phyloP scores from a whole-genome alignment of 257 asterid genomes.

The Solanum pimpinellifolium region DNA sequence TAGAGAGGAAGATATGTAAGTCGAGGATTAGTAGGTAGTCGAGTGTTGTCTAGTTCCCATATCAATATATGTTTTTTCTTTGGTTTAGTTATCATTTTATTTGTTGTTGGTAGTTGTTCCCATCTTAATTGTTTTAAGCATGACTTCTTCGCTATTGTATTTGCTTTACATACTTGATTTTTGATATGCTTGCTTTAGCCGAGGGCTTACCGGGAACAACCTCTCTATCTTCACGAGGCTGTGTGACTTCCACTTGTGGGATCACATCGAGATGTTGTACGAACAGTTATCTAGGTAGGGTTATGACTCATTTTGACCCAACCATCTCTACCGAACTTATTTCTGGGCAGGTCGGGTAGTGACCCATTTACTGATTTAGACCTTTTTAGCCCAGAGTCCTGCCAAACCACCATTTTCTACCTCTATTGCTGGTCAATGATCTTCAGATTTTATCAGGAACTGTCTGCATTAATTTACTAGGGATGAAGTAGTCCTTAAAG shows the following conservation, averaged over 20 bases:
- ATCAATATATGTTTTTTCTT: background rate
- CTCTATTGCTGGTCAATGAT: background rate
- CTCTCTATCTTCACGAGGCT: background rate
- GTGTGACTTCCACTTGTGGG: background rate
- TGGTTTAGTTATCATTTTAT: background rate
- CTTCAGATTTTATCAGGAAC: background rate
- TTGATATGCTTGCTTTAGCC: background rate
- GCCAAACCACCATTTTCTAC: background rate
- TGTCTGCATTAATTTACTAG: background rate
- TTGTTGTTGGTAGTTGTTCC: background rate
- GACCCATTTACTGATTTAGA: background rate
- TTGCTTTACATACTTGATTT: background rate
- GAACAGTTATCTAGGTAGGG: background rate
- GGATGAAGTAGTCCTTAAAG: background rate
- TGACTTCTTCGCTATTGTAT: background rate
- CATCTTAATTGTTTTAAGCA: background rate
- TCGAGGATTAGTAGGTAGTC: background rate
- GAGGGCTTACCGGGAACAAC: background rate
- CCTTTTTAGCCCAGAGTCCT: background rate
- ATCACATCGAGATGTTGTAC: background rate
- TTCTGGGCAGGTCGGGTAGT: background rate
- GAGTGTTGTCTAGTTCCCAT: background rate
- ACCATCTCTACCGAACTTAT: background rate
- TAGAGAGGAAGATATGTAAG: background rate
- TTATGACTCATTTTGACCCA: background rate